Evolutionary conservation across 495 filamentous ascomycete species (phyloP), one percentile per base, ranked within the genome.

Genomic region (Penicillium riverlandense): DNA sequence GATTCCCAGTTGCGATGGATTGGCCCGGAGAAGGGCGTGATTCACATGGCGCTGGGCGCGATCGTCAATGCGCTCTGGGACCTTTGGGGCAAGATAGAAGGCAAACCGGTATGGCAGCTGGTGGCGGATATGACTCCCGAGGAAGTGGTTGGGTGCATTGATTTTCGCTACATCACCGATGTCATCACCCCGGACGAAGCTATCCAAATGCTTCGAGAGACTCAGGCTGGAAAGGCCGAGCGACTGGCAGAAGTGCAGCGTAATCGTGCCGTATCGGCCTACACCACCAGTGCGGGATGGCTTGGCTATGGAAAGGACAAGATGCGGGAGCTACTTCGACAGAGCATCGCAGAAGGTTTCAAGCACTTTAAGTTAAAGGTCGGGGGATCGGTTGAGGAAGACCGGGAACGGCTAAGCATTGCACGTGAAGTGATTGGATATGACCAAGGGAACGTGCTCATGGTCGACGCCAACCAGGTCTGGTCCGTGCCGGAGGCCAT

Each of bases 21-120:
- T 56, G 90, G 90, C 0, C 90, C 90, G 1, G 90, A 96, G 59
- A 95, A 95, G 68, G 90, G 90, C 40, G 90, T 95, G 11, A 92
- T 92, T 49, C 90, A 96, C 65, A 80, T 96, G 0, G 90, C 90
- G 2, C 82, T 94, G 0, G 89, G 87, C 22, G 87, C 90, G 29
- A 83, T 95, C 14, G 84, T 96, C 43, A 96, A 96, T 61, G 90
- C 89, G 1, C 68, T 95, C 48, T 96, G 90, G 90, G 90, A 96
- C 66, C 79, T 96, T 11, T 95, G 90, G 90, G 88, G 88, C 34
- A 95, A 95, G 63, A 73, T 75, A 8, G 78, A 90, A 11, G 70
- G 76, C 29, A 95, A 95, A 65, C 90, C 90, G 8, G 85, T 96
- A 3, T 96, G 90, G 90, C 76, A 82, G 16, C 83, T 96, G 48